Base-by-base conservation (phyloP, 768 basidiomycete genomes). In the Hericium erinaceus region DNA sequence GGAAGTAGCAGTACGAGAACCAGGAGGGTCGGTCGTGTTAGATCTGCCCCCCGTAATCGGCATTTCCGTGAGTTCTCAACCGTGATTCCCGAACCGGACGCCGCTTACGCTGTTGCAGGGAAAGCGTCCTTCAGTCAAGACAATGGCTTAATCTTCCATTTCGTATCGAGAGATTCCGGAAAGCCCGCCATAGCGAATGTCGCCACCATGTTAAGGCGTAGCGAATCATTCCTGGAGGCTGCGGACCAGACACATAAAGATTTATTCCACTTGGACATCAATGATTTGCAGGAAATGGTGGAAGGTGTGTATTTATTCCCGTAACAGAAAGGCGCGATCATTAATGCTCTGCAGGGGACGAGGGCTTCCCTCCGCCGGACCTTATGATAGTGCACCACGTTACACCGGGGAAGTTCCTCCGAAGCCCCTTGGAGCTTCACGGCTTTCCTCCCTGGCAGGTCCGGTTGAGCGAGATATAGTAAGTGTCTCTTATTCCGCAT, bases 371-470 rank as follows among this genome's bases (percentile, higher is more conserved):
- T 16, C 73, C 85, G 13, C 87, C 89, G 13, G 88, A 92, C 64
- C 80, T 92, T 52, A 80, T 90, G 76, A 82, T 92, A 61, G 74
- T 91, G 15, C 87, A 92, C 65, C 73, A 81, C 49, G 59, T 87
- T 20, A 72, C 72, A 37, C 70, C 74, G 2, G 66, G 71, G 12
- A 69, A 64, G 51, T 68, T 68, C 39, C 68, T 71, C 39, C 67
- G 65, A 40, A 64, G 72, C 22, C 81, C 86, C 1, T 69, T 85
- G 53, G 87, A 91, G 67, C 72, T 91, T 20, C 72, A 85, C 62
- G 86, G 85, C 4, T 91, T 86, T 64, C 90, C 90, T 16, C 90
- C 90, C 15, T 92, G 90, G 89, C 90, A 92, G 64, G 80, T 84
- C n/a, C 75, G 84, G 56, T 71, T 92, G 44, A 88, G 87, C 48